phyloP scores from a whole-genome alignment of 2,329 filamentous ascomycete genomes.

The Alternaria triticimaculans region DNA sequence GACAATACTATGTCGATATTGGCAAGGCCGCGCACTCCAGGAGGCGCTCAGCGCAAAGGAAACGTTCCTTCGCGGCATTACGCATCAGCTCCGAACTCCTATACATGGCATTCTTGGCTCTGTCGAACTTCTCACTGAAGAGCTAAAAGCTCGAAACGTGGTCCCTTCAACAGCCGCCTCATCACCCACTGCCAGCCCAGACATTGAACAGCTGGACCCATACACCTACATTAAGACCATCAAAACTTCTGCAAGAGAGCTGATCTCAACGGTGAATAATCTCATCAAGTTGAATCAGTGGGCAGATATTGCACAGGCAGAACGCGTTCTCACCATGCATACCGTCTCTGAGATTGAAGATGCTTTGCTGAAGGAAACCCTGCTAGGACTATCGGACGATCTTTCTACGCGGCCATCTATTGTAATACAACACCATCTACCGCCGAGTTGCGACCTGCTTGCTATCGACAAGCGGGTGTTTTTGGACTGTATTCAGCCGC shows the following conservation, averaged over 20 bases:
- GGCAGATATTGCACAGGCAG: slow-evolving; percentile 41
- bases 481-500: slow-evolving; percentile 52
- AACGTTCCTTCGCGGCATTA: slow-evolving; percentile 55
- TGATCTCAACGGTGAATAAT: slow-evolving; percentile 56
- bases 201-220: slow-evolving; percentile 26
- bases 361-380: slow-evolving; percentile 40
- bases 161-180: slow-evolving; percentile 12
- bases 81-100: slow-evolving; percentile 57
- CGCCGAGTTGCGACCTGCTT: slow-evolving; percentile 39
- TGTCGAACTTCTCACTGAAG: slow-evolving; percentile 53
- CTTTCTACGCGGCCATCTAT: slow-evolving; percentile 36
- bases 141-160: slow-evolving; percentile 40
- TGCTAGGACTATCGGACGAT: slow-evolving; percentile 38
- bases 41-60: slow-evolving; percentile 56
- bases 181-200: slow-evolving; percentile 16
- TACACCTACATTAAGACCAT: slow-evolving; percentile 47
- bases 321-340: slow-evolving; percentile 30
- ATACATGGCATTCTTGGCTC: slow-evolving; percentile 57
- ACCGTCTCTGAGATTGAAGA: slow-evolving; percentile 43
- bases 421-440: slow-evolving; percentile 43
- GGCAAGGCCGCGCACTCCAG: slow-evolving; percentile 48
- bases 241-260: slow-evolving; percentile 50
- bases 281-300: slow-evolving; percentile 54
- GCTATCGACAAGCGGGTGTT: slow-evolving; percentile 50
- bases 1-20: slow-evolving; percentile 46